phyloP scores from a whole-genome alignment of 2,329 filamentous ascomycete species.

The Diaporthe citrichinensis region DNA sequence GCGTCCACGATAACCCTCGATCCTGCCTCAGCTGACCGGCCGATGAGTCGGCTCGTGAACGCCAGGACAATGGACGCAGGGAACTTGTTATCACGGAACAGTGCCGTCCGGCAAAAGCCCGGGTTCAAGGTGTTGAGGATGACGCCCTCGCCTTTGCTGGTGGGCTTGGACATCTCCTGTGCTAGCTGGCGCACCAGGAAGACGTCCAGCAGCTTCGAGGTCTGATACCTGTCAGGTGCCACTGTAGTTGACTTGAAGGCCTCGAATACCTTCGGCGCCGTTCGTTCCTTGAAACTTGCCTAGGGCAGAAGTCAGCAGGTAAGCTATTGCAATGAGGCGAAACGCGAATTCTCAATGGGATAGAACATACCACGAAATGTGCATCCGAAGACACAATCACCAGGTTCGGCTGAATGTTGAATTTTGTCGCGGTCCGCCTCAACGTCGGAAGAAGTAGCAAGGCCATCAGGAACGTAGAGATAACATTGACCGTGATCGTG shows the following conservation, averaged over 20 bases:
- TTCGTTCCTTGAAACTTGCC: conserved; percentile 53
- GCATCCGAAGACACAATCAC: conserved; percentile 57
- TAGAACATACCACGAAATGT: conserved; percentile 48
- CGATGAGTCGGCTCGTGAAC: conserved; percentile 45
- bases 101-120: conserved; percentile 56
- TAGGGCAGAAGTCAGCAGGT: conserved; percentile 34
- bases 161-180: conserved; percentile 43
- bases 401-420: conserved; percentile 54
- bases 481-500: conserved; percentile 61
- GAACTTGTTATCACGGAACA: conserved; percentile 52
- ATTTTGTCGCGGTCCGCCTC: conserved; percentile 51
- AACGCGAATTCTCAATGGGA: not conserved
- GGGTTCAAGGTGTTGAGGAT: conserved; percentile 57
- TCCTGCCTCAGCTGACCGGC: conserved; percentile 56
- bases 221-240: conserved; percentile 52
- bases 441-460: conserved; percentile 59
- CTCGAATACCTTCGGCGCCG: conserved; percentile 51
- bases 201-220: conserved; percentile 53
- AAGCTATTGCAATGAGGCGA: no score
- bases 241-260: conserved; percentile 49
- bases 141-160: conserved; percentile 50
- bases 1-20: conserved; percentile 56
- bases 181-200: conserved; percentile 54
- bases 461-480: conserved; percentile 61
- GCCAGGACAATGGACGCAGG: conserved; percentile 27